Conservation (phyloP, 1,139 yeast species). For the Starmera stellimalicola region DNA sequence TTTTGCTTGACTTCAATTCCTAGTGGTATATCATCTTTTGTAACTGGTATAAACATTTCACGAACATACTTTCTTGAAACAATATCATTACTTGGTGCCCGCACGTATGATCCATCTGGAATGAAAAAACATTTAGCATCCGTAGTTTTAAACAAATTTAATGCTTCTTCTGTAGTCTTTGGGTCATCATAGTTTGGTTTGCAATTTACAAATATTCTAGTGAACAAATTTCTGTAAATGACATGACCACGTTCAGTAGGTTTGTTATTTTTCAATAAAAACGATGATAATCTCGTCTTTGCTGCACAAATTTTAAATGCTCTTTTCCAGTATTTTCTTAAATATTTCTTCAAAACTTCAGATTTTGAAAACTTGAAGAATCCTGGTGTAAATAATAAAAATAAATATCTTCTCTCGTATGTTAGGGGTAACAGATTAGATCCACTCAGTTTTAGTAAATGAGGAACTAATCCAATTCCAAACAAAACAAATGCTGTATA, state of each 20-base stretch:
- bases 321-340: constrained; percentile 49
- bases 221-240: constrained; percentile 40
- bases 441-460: constrained; percentile 16
- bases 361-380: constrained; percentile 3
- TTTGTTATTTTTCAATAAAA: constrained; percentile 60
- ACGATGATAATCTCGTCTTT: constrained; percentile 64
- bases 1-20: constrained; percentile 29
- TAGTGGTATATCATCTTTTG: constrained; percentile 63
- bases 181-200: constrained; percentile 59
- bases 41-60: constrained; percentile 70
- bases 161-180: constrained; percentile 39
- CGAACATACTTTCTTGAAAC: constrained; percentile 56
- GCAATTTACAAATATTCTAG: constrained; percentile 29
- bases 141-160: constrained; percentile 31
- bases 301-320: constrained; percentile 51
- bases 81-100: constrained; percentile 82
- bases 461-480: constrained; percentile 64
- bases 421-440: constrained; percentile 12
- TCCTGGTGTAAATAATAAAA: constrained; percentile 1
- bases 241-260: constrained; percentile 69
- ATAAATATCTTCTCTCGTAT: constrained; percentile 1
- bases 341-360: constrained; percentile 20
- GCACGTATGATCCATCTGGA: constrained; percentile 70
- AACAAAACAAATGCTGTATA: constrained; percentile 63
- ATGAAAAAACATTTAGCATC: constrained; percentile 44